Base-by-base conservation (phyloP, 768 basidiomycete genomes). In the Trametes gibbosa region DNA sequence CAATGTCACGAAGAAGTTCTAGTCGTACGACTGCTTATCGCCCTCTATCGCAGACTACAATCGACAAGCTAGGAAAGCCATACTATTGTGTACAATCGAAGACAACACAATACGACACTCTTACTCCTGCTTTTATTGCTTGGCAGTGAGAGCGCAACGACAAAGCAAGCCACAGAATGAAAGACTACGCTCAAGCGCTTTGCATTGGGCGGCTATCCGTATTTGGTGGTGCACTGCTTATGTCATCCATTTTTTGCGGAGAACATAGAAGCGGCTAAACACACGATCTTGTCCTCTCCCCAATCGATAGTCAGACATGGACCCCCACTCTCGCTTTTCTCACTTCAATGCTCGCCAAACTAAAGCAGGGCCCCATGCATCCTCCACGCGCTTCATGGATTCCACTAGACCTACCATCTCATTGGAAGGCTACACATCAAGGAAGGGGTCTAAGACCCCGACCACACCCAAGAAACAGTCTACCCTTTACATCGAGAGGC, bases 291-390 rank as follows among this genome's bases (percentile, higher is more conserved):
- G 46, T n/a, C 12, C 48, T 21, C 5, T 17, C 7, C 48, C 5
- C 12, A 17, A 19, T 19, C 46, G 32, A 29, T 39, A 63, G 58
- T 37, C 43, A 50, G 53, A 40, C 50, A 92, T 91, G 89, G 88
- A 92, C 70, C 87, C 85, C 7, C 90, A 92, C 73, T 92, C 89
- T 63, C 80, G 81, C 48, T 80, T 72, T 63, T 86, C 84, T 16
- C 89, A 89, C 70, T 92, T 86, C 73, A 91, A 91, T 71, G 81
- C 86, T 60, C 78, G 89, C 63, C 74, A 77, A 46, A 87, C 87
- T 52, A 90, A 84, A 69, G 79, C 82, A 34, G 89, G 89, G 9
- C 88, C 87, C 45, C 71, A 74, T 34, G 67, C 77, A 0, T 78
- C 79, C 12, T 73, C 68, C 35, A 67, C 77, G 16, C 78, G 81